Percentiles rank a stretch among this genome's conserved stretches.
phyloP scores from a whole-genome alignment of 202 grass and related monocot genomes.

The Alloteropsis angusta region DNA sequence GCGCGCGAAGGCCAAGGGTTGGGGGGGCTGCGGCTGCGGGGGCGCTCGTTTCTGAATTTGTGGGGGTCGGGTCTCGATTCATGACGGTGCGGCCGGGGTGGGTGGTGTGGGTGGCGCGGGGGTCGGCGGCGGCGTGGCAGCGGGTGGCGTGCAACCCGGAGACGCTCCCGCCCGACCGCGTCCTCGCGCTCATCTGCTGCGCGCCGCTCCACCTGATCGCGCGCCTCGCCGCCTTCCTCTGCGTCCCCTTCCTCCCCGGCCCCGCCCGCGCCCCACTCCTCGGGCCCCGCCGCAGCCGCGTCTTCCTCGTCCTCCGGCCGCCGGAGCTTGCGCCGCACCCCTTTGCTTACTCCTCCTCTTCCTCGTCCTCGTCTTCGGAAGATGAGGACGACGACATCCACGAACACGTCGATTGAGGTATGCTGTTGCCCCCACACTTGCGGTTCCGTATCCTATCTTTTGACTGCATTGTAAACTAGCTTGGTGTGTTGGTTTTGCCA shows the following conservation, averaged over 20 bases:
- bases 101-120: slow-evolving; percentile 68
- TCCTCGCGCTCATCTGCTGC: slow-evolving; percentile 62
- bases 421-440: background rate
- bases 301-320: slow-evolving; percentile 7
- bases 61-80: background rate
- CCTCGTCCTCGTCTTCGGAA: slow-evolving; percentile 25
- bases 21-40: background rate
- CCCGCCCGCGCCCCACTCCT: background rate
- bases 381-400: slow-evolving; percentile 18
- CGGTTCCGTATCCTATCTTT: background rate
- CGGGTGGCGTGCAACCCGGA: slow-evolving; percentile 77
- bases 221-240: slow-evolving; percentile 41
- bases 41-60: background rate
- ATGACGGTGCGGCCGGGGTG: slow-evolving; percentile 64
- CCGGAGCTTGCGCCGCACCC: background rate
- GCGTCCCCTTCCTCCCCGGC: slow-evolving; percentile 34
- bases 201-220: slow-evolving; percentile 61
- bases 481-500: background rate
- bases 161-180: slow-evolving; percentile 55
- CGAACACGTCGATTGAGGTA: slow-evolving; percentile 50
- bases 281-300: background rate
- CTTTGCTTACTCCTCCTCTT: background rate
- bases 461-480: background rate
- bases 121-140: slow-evolving; percentile 65
- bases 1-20: background rate